These are phyloP conservation scores for Diplotaxis tenuifolia DNA, from an alignment of 345 rosid species.

Conservation along the genomic window DNA sequence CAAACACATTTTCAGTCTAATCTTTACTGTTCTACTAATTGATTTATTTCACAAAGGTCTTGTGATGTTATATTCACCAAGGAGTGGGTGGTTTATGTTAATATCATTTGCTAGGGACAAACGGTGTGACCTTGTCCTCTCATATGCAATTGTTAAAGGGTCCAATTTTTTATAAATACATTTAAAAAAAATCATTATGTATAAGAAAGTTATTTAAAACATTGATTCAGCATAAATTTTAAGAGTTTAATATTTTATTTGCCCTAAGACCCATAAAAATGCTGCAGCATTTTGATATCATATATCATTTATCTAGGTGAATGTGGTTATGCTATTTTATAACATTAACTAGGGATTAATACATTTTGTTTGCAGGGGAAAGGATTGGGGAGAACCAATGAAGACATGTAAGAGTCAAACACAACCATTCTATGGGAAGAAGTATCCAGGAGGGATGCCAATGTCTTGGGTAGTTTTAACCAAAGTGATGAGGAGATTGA, in stretches of 20 bases:
- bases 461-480: constrained; percentile 60
- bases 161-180: too few relatives aligned
- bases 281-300: background rate
- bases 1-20: background rate
- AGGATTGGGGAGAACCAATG: constrained; percentile 73
- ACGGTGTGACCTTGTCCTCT: too few relatives aligned
- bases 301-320: background rate
- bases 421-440: constrained; percentile 57
- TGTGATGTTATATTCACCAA: background rate
- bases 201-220: too few relatives aligned
- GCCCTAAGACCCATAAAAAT: too few relatives aligned
- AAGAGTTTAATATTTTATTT: too few relatives aligned
- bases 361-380: constrained; percentile 50
- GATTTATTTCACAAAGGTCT: background rate
- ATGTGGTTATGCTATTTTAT: background rate
- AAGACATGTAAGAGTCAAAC: constrained; percentile 58
- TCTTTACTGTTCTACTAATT: background rate
- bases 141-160: too few relatives aligned
- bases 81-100: background rate
- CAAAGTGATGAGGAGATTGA: constrained; percentile 65
- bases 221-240: too few relatives aligned
- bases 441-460: constrained; percentile 79
- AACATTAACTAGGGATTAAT: background rate
- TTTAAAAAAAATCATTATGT: too few relatives aligned
- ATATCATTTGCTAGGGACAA: background rate